Base-by-base conservation (phyloP, 2,329 filamentous ascomycete genomes). In the Talaromyces sp. region DNA sequence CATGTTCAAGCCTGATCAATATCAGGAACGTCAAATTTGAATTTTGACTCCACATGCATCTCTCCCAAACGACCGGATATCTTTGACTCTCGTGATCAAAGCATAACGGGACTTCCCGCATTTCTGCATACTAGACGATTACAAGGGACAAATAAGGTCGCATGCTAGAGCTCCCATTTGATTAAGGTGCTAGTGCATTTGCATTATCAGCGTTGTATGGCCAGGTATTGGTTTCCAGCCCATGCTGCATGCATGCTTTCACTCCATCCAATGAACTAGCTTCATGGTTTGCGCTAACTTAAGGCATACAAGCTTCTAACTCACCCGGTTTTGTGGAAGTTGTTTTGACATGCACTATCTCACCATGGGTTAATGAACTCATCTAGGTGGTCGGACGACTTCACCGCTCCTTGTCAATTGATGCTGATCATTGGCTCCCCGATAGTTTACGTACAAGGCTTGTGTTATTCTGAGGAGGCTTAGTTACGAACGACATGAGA, bases 71-170 rank as follows among this genome's bases (percentile, higher is more conserved):
- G 67, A 67, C 67, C 70, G 75, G 75, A 73, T 70, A 69, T 66
- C 63, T 70, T 64, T 67, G 67, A 69, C 61, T 78, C 76, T 73
- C 74, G 75, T 78, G 76, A 77, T 72, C 67, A 64, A 67, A 70
- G 69, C 69, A 68, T 69, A 59, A 73, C 70, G 69, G 70, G 70
- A 68, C 65, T 68, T 70, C 71, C 71, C 73, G 73, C 69, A 67
- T 66, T 67, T 67, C 62, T 69, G 72, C 71, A 70, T 70, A 65
- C 57, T 39, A 63, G 64, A 65, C 65, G 62, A 44, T 63, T 68
- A 66, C 63, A 66, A 64, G 70, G 66, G 67, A 72, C 74, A 73
- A 76, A 76, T 76, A 64, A 69, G 69, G 71, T 63, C 62, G 46
- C 61, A 59, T 37, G 66, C 63, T 62, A 62, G 44, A 46, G 63